A percentile compares a stretch with the other conserved stretches of the same genome.
phyloP scores from a whole-genome alignment of 345 rosid species.

The Crucihimalaya himalaica region DNA sequence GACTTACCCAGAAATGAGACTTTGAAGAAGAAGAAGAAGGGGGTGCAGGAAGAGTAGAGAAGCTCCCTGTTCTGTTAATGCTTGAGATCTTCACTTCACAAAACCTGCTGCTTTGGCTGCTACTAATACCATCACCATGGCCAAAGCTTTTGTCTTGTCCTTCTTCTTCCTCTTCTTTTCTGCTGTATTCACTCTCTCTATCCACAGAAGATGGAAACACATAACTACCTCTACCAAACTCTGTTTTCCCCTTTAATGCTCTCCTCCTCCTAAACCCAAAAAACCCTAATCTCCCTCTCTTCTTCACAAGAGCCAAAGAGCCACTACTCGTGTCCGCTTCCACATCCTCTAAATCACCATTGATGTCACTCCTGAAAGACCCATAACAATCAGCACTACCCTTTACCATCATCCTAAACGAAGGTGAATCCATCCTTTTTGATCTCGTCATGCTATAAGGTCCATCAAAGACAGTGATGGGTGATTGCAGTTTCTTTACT shows the following conservation, averaged over 20 bases:
- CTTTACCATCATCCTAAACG: slow-evolving; percentile 38
- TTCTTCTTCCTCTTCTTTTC: slow-evolving; percentile 20
- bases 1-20: slow-evolving; percentile 72
- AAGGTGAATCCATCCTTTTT: slow-evolving; percentile 43
- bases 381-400: slow-evolving; percentile 39
- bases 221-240: slow-evolving; percentile 56
- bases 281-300: slow-evolving; percentile 43
- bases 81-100: slow-evolving; percentile 39
- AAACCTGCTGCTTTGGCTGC: slow-evolving; percentile 40
- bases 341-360: slow-evolving; percentile 33
- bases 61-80: slow-evolving; percentile 57
- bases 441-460: slow-evolving; percentile 38
- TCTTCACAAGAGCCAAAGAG: slow-evolving; percentile 35
- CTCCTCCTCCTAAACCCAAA: slow-evolving; percentile 54
- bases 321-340: slow-evolving; percentile 33
- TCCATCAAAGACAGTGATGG: slow-evolving; percentile 51
- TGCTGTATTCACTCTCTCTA: slow-evolving; percentile 35
- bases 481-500: slow-evolving; percentile 48
- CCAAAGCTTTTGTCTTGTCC: slow-evolving; percentile 28
- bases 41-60: slow-evolving; percentile 31
- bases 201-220: slow-evolving; percentile 64
- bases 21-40: slow-evolving; percentile 40
- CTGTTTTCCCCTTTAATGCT: slow-evolving; percentile 46
- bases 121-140: slow-evolving; percentile 25
- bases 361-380: slow-evolving; percentile 40